Percentiles rank a stretch among this genome's conserved stretches.
These are phyloP conservation scores for Cyclostephanos tholiformis DNA, from an alignment of 108 stramenopile species.

Conservation along the genomic window DNA sequence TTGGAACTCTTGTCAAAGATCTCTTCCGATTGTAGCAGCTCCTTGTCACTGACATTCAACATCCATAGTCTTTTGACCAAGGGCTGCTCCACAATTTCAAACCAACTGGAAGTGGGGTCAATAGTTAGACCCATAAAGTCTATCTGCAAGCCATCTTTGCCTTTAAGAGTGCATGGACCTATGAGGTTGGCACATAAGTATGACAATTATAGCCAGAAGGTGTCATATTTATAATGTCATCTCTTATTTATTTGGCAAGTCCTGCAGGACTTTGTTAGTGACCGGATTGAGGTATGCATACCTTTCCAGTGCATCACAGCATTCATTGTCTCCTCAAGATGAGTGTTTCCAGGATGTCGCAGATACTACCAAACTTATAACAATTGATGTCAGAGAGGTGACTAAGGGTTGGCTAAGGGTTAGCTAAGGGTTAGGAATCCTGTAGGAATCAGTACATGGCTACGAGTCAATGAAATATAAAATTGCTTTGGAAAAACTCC, in stretches of 20 bases:
- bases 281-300: slow-evolving; percentile 16
- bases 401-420: no score
- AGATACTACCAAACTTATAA: no score
- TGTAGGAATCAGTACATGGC: no score
- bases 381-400: no score
- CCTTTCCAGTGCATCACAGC: slow-evolving; percentile 37
- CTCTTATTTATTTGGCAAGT: slow-evolving; percentile 9
- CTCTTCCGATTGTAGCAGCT: no score
- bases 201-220: slow-evolving; percentile 37
- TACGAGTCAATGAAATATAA: no score
- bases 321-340: no score
- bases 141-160: slow-evolving; percentile 17
- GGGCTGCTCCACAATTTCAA: slow-evolving; percentile 41
- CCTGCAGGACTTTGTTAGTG: slow-evolving; percentile 28
- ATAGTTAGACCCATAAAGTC: slow-evolving; percentile 52
- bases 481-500: no score
- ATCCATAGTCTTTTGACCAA: neutral
- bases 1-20: no score
- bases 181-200: slow-evolving; percentile 48
- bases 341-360: slow-evolving; percentile 27
- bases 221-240: slow-evolving; percentile 31
- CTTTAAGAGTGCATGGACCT: slow-evolving; percentile 46
- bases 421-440: no score
- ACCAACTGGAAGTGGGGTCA: slow-evolving; percentile 50
- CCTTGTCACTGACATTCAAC: no score